phyloP scores from a whole-genome alignment of 2,329 filamentous ascomycete genomes.

The Aspergillus novofumigatus region DNA sequence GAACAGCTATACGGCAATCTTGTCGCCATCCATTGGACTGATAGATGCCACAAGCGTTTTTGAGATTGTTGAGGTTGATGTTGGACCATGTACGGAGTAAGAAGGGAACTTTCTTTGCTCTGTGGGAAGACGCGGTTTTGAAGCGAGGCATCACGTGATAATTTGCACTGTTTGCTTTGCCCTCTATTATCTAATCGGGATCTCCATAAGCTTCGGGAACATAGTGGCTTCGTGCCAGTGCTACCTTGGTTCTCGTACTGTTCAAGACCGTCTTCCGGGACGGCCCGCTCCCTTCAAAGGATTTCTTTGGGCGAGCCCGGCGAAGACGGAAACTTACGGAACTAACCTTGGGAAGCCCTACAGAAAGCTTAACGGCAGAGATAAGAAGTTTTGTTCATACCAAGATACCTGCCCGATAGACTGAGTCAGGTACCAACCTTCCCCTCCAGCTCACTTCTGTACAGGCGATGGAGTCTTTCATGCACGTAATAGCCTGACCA shows the following conservation, averaged over 20 bases:
- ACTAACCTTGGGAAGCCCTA: not conserved
- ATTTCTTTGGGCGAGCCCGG: not conserved
- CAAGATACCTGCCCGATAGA: not conserved
- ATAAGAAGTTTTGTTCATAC: not conserved
- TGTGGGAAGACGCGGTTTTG: conserved; percentile 7
- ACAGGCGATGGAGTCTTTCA: not conserved
- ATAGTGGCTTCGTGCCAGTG: not conserved
- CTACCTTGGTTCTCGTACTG: not conserved
- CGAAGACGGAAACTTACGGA: not conserved
- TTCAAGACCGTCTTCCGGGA: not conserved
- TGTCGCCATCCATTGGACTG: not conserved
- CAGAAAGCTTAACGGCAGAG: too few species aligned
- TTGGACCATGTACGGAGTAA: not conserved
- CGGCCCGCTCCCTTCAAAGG: not conserved
- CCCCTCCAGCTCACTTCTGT: not conserved
- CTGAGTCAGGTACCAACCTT: not conserved
- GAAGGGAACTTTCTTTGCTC: conserved; percentile 1
- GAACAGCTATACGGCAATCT: not conserved
- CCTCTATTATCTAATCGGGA: too few species aligned
- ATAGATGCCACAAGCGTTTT: not conserved
- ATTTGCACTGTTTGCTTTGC: conserved; percentile 7
- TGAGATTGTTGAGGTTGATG: too few species aligned
- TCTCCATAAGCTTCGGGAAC: too few species aligned
- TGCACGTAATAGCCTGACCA: not conserved
- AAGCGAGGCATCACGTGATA: conserved; percentile 12